Evolutionary conservation across 805 yeast species (phyloP).

Genomic region (Debaryomyces maramus): DNA sequence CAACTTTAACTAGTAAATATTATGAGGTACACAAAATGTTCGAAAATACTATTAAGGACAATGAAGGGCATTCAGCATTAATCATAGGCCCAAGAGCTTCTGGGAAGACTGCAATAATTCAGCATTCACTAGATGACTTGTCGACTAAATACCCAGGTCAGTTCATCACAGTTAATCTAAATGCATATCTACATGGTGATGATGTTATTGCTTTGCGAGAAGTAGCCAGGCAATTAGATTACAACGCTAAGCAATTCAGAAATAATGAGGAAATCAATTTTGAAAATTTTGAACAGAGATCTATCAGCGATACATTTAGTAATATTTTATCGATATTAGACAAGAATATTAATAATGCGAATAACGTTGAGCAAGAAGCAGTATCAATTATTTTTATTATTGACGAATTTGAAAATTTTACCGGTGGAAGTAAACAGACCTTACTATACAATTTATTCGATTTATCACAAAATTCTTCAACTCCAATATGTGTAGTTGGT

Average conservation of each 20-base stretch:
- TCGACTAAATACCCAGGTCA: slow-evolving; percentile 41
- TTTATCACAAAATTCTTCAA: slow-evolving; percentile 65
- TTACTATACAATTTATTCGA: slow-evolving; percentile 86
- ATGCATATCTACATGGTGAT: slow-evolving; percentile 71
- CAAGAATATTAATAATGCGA: slow-evolving; percentile 17
- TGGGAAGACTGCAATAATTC: slow-evolving; percentile 70
- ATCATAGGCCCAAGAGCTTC: slow-evolving; percentile 77
- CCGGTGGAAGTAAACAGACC: slow-evolving; percentile 73
- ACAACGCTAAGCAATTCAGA: slow-evolving; percentile 15
- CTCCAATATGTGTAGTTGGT: slow-evolving; percentile 82
- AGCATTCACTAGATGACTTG: slow-evolving; percentile 53
- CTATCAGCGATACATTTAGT: slow-evolving; percentile 60
- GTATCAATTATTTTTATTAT: slow-evolving; percentile 73
- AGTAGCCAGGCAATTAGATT: slow-evolving; percentile 80
- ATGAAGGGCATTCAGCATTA: slow-evolving; percentile 80
- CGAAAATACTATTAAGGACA: slow-evolving; percentile 60
- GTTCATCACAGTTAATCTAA: slow-evolving; percentile 62
- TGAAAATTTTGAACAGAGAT: slow-evolving; percentile 47
- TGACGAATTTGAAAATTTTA: slow-evolving; percentile 83
- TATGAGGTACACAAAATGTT: slow-evolving; percentile 57
- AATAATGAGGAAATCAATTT: slow-evolving; percentile 10
- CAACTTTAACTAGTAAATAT: slow-evolving; percentile 30
- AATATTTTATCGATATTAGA: slow-evolving; percentile 57
- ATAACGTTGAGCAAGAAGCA: slow-evolving; percentile 15
- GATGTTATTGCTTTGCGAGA: slow-evolving; percentile 81